Conservation (phyloP, 164 flowering plant genomes). For the Liquidambar formosana region DNA sequence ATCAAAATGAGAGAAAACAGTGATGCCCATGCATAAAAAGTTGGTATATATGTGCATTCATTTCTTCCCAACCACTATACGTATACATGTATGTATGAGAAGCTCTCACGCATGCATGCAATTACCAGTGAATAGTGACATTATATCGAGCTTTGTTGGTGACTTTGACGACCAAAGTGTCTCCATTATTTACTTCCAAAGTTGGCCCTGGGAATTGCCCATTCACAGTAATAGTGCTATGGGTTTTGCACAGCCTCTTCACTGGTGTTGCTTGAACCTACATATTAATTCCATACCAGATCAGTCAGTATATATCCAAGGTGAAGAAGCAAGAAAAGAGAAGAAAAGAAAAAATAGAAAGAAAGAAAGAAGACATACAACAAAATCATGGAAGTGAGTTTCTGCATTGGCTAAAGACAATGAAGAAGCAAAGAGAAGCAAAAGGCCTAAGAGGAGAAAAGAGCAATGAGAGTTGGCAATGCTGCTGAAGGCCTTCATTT, state of each 20-base stretch:
- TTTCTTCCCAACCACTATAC: too few species aligned
- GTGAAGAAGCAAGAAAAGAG: not conserved
- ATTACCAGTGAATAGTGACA: constrained; percentile 86
- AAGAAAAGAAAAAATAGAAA: not conserved
- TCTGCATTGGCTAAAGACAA: constrained; percentile 24
- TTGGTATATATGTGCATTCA: too few species aligned
- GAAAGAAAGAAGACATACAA: constrained; percentile 30
- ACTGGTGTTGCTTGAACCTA: constrained; percentile 88
- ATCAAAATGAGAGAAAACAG: not conserved
- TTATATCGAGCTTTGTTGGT: constrained; percentile 69
- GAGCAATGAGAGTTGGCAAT: not conserved
- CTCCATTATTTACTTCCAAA: constrained; percentile 75
- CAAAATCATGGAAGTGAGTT: constrained; percentile 63
- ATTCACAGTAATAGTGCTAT: constrained; percentile 70
- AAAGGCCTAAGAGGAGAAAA: constrained; percentile 16
- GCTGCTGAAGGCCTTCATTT: constrained; percentile 21
- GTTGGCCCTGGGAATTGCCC: constrained; percentile 91
- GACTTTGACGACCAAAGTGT: constrained; percentile 68
- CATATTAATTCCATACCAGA: constrained; percentile 26
- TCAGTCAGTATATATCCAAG: not conserved
- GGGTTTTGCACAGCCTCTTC: constrained; percentile 97
- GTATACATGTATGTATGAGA: not conserved
- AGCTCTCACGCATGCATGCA: not conserved
- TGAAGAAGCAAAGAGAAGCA: constrained; percentile 30
- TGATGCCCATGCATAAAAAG: too few species aligned